These are phyloP conservation scores for Babesia ovata DNA, from an alignment of 169 alveolate genomes.

Conservation along the genomic window DNA sequence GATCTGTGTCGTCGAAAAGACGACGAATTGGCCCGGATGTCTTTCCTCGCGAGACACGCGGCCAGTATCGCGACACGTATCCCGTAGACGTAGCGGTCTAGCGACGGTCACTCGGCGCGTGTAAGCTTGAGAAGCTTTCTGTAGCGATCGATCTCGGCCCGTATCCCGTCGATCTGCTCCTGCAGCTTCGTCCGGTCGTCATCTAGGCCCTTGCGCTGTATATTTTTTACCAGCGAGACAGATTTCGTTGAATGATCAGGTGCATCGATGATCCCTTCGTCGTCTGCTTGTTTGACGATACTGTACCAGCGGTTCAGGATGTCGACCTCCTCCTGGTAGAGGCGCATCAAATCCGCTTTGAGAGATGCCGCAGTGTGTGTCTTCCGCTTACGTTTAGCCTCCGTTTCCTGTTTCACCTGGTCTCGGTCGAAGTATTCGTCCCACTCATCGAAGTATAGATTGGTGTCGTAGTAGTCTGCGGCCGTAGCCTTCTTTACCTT, in stretches of 20 bases:
- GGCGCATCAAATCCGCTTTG: slow-evolving; percentile 7
- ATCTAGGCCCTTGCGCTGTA: slow-evolving; percentile 33
- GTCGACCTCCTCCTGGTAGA: slow-evolving; percentile 49
- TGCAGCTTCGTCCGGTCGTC: slow-evolving; percentile 51
- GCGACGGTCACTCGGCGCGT: not conserved
- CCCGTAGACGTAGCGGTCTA: not conserved
- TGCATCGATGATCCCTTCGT: slow-evolving; percentile 3
- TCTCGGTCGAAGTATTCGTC: slow-evolving; percentile 61
- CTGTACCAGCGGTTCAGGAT: slow-evolving; percentile 61
- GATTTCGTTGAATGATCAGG: not conserved
- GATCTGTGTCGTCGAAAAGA: slow-evolving; percentile 10
- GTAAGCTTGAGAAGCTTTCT: slow-evolving; percentile 39
- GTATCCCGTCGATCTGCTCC: slow-evolving; percentile 24
- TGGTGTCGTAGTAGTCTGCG: slow-evolving; percentile 61
- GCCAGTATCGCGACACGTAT: not conserved
- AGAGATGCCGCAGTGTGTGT: slow-evolving; percentile 42
- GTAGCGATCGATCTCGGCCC: slow-evolving; percentile 49
- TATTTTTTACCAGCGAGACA: slow-evolving; percentile 44
- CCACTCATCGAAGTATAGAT: slow-evolving; percentile 52
- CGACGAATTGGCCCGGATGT: not conserved
- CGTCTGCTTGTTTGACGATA: slow-evolving; percentile 13
- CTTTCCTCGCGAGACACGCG: slow-evolving; percentile 18
- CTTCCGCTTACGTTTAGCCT: slow-evolving; percentile 17
- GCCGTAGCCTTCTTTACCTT: slow-evolving; percentile 27
- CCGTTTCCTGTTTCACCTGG: slow-evolving; percentile 1